Evolutionary conservation across 106 monocot genomes (phyloP).

Genomic region (Vanilla planifolia): DNA sequence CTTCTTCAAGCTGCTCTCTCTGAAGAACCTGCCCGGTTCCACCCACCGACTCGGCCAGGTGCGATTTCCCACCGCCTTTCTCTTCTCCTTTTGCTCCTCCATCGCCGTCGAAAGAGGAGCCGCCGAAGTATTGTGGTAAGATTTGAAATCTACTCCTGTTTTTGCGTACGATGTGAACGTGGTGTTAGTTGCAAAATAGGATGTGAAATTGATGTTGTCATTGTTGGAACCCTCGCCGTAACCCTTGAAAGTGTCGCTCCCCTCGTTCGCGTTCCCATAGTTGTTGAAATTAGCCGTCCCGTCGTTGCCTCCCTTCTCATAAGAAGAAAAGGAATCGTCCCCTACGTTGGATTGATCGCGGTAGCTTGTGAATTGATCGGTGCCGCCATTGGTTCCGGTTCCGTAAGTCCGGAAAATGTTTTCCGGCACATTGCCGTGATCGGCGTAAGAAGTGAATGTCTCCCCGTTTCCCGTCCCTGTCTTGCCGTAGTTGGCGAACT

Average conservation of each 20-base stretch:
- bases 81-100: neutral
- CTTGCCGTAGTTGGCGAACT: slow-evolving; percentile 39
- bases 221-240: slow-evolving; percentile 49
- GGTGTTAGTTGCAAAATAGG: slow-evolving; percentile 34
- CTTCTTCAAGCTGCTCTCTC: slow-evolving; percentile 41
- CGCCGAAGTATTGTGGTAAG: slow-evolving; percentile 28
- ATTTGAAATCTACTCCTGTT: slow-evolving; percentile 42
- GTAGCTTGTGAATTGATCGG: slow-evolving; percentile 48
- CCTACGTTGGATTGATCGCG: slow-evolving; percentile 85
- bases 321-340: slow-evolving; percentile 74
- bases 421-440: slow-evolving; percentile 64
- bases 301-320: slow-evolving; percentile 44
- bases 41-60: slow-evolving; percentile 32
- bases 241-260: slow-evolving; percentile 50
- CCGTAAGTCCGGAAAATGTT: slow-evolving; percentile 77
- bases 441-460: slow-evolving; percentile 56
- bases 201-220: slow-evolving; percentile 55
- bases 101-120: neutral
- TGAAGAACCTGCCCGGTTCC: slow-evolving; percentile 84
- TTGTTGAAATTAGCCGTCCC: slow-evolving; percentile 35
- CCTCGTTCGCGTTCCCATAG: slow-evolving; percentile 75
- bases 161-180: slow-evolving; percentile 54
- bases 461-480: slow-evolving; percentile 22
- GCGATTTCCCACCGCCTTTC: neutral
- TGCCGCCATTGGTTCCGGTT: slow-evolving; percentile 30